Evolutionary conservation across 2,329 filamentous ascomycete species (phyloP).

Genomic region (Trichothecium roseum): DNA sequence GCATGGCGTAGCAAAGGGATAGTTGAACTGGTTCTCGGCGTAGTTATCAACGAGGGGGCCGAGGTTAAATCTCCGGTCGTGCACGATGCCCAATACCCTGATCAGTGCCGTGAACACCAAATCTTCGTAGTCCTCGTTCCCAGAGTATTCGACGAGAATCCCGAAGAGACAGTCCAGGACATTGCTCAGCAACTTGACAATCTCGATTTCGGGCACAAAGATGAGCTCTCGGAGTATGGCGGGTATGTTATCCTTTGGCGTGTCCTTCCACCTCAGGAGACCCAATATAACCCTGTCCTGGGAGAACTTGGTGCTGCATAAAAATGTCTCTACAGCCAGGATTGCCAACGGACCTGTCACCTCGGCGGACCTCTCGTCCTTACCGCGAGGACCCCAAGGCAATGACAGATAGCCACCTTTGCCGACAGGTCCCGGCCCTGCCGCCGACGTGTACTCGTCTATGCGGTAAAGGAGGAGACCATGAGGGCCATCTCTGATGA

Average conservation of each 20-base stretch:
- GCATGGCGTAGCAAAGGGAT: slow-evolving; percentile 83
- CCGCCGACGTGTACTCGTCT: slow-evolving; percentile 76
- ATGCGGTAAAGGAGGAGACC: slow-evolving; percentile 77
- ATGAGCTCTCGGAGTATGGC: slow-evolving; percentile 71
- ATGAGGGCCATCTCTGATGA: slow-evolving; percentile 77
- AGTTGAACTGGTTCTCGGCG: slow-evolving; percentile 79
- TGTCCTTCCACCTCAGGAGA: slow-evolving; percentile 77
- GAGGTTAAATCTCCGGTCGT: slow-evolving; percentile 88
- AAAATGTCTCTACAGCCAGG: slow-evolving; percentile 70
- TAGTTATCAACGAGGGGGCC: slow-evolving; percentile 87
- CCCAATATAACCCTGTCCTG: slow-evolving; percentile 82
- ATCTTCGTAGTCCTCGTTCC: slow-evolving; percentile 86
- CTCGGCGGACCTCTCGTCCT: slow-evolving; percentile 59
- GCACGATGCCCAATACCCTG: slow-evolving; percentile 82
- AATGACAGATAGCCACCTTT: slow-evolving; percentile 80
- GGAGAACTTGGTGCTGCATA: slow-evolving; percentile 91
- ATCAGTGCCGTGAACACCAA: slow-evolving; percentile 85
- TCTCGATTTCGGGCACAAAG: slow-evolving; percentile 94
- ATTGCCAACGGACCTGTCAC: slow-evolving; percentile 71
- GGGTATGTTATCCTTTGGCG: slow-evolving; percentile 59
- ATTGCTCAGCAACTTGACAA: slow-evolving; percentile 84
- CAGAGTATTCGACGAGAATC: slow-evolving; percentile 82
- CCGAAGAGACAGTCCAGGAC: slow-evolving; percentile 88
- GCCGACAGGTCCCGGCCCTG: slow-evolving; percentile 49
- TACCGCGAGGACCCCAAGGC: slow-evolving; percentile 64